Evolutionary conservation across 768 basidiomycete species (phyloP), one percentile per base, ranked within the genome.

Genomic region (Cubamyces sp.): DNA sequence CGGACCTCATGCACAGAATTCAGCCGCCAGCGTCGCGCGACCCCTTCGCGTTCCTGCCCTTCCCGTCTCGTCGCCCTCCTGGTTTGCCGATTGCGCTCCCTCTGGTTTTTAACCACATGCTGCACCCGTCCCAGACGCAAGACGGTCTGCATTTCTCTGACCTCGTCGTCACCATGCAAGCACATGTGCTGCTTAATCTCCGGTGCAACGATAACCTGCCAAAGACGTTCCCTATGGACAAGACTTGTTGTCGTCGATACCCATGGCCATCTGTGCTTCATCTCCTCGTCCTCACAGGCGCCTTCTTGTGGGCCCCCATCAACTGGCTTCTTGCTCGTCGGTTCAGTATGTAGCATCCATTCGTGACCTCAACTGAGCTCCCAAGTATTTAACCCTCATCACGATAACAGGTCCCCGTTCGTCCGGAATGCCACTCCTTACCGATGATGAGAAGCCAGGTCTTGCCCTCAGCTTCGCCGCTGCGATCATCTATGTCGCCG

Each of bases 181-280:
- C 91, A 11, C 87, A 85, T 61, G 78, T 96, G 51, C 75, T 97
- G 52, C 78, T 94, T 26, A 95, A 94, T 66, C 74, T 92, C 57
- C 83, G 84, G 34, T 97, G 94, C 73, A 96, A 97, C 71, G 82
- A 92, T 88, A 3, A 94, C 90, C 73, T 96, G 89, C 73, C 87
- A 82, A 72, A 79, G 78, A 56, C 92, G 91, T 76, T 67, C 61
- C 72, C 72, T 3, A 54, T 71, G 50, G 72, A 71, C 58, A 71
- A 70, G 81, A 92, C 92, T 0, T 97, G 94, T 74, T 97, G 94
- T 70, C 85, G 84, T 65, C 77, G 78, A 45, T 96, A 96, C 74
- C 90, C 92, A 2, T 76, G 77, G 72, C 85, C 90, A 0, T 82
- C 84, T 4, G 60, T 78, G 46, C 69, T 86, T 41, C 87, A 94